Evolutionary conservation across 768 basidiomycete species (phyloP).

Genomic region (Rhodotorula sphaerocarpa): DNA sequence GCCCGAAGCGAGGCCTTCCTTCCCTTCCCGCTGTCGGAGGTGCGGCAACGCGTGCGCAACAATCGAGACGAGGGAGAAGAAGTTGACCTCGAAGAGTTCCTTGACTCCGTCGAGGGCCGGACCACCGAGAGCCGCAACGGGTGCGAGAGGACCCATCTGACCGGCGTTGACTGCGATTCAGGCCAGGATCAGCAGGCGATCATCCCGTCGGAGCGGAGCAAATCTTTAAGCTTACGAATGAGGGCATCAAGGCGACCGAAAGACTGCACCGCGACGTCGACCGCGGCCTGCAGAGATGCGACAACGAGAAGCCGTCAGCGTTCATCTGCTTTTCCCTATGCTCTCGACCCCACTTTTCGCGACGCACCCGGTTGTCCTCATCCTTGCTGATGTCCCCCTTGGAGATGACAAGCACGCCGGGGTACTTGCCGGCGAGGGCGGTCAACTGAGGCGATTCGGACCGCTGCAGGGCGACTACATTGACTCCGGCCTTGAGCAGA

Average conservation of each 20-base stretch:
- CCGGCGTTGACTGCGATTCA: constrained; percentile 67
- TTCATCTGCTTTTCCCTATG: constrained; percentile 21
- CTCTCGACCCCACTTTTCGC: no score
- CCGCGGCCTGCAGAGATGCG: constrained; percentile 43
- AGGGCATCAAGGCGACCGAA: constrained; percentile 66
- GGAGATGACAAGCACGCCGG: constrained; percentile 50
- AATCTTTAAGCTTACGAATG: constrained; percentile 30
- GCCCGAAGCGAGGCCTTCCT: neutral
- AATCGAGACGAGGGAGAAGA: constrained; percentile 71
- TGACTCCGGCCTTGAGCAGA: constrained; percentile 49
- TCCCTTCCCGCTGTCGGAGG: constrained; percentile 53
- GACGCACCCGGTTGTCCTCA: constrained; percentile 37
- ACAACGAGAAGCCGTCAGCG: neutral
- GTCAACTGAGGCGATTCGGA: constrained; percentile 59
- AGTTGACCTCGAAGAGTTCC: constrained; percentile 65
- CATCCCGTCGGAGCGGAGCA: neutral
- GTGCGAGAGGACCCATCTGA: constrained; percentile 50
- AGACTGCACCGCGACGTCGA: constrained; percentile 51
- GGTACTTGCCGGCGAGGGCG: constrained; percentile 48
- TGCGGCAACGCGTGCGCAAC: constrained; percentile 61
- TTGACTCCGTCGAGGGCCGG: constrained; percentile 27
- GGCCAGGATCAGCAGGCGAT: no score
- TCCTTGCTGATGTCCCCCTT: constrained; percentile 59
- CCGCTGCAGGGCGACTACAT: constrained; percentile 70
- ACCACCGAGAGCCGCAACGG: constrained; percentile 50